phyloP scores from a whole-genome alignment of 768 basidiomycete species.

The Termitomyces eurrhizus region DNA sequence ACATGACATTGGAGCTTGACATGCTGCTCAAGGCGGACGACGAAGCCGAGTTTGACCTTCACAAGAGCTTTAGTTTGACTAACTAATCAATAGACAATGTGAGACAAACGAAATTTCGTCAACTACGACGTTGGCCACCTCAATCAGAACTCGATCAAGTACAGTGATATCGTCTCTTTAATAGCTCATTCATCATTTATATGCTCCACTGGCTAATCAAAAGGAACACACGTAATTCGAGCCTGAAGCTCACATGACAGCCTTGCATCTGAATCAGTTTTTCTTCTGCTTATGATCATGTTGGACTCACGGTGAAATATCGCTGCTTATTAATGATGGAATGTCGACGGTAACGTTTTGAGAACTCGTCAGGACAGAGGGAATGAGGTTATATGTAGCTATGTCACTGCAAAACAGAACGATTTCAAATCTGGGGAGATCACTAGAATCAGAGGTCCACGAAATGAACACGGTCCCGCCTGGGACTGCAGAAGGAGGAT shows the following conservation, averaged over 20 bases:
- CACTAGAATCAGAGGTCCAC: not conserved
- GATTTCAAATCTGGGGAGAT: not conserved
- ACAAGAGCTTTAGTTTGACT: not conserved
- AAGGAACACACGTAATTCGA: not conserved
- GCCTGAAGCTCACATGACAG: not conserved
- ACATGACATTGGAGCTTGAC: not conserved
- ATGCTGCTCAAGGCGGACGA: not conserved
- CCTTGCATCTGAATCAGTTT: not conserved
- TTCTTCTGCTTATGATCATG: not conserved
- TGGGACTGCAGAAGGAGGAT: not conserved
- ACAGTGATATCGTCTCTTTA: not conserved
- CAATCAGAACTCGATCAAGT: not conserved
- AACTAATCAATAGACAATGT: not conserved
- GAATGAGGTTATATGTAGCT: rapidly evolving
- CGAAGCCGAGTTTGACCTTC: not conserved
- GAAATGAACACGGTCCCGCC: not conserved
- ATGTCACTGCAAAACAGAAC: not conserved
- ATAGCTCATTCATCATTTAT: not conserved
- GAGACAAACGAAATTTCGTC: too few relatives aligned
- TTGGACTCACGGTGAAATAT: not conserved
- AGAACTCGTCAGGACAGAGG: not conserved
- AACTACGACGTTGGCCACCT: too few relatives aligned
- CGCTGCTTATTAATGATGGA: not conserved
- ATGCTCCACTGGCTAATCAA: not conserved
- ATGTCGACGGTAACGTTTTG: rapidly evolving